Conservation (phyloP, 768 basidiomycete species). For the Tricholoma bakamatsutake region DNA sequence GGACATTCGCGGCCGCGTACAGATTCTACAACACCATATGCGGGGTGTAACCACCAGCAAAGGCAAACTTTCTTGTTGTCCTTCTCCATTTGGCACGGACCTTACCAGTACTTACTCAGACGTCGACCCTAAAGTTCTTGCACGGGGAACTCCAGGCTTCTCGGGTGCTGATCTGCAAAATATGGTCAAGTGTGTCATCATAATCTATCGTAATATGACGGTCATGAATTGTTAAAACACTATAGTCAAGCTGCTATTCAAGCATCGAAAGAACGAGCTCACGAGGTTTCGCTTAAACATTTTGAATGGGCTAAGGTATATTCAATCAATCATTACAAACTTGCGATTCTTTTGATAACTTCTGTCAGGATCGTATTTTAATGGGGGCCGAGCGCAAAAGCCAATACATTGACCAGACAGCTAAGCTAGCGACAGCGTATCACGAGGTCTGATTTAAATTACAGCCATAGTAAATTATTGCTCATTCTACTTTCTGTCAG, state of each 20-base stretch:
- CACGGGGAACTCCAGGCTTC: constrained; percentile 93
- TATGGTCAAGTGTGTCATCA: constrained; percentile 76
- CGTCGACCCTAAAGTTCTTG: constrained; percentile 83
- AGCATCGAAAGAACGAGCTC: constrained; percentile 79
- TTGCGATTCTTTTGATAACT: background rate
- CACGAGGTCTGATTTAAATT: constrained; percentile 60
- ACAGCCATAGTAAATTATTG: background rate
- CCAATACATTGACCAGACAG: constrained; percentile 81
- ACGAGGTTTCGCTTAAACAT: constrained; percentile 68
- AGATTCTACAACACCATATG: constrained; percentile 92
- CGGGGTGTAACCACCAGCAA: constrained; percentile 59
- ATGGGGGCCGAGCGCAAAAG: constrained; percentile 97
- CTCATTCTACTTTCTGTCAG: constrained; percentile 26
- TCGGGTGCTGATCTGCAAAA: constrained; percentile 97
- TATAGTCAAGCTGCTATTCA: constrained; percentile 86
- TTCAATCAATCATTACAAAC: background rate
- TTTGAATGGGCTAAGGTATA: constrained; percentile 96
- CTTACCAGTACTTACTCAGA: constrained; percentile 31
- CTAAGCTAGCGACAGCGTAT: constrained; percentile 88
- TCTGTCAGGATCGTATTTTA: constrained; percentile 74
- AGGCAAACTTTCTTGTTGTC: constrained; percentile 30
- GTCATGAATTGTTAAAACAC: constrained; percentile 6
- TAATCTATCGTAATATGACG: background rate
- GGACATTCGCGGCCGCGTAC: constrained; percentile 91
- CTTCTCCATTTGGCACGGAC: constrained; percentile 6